Evolutionary conservation across 1,284 basidiomycete species (phyloP), one percentile per base, ranked within the genome.

Genomic region (Omphalotus olearius): DNA sequence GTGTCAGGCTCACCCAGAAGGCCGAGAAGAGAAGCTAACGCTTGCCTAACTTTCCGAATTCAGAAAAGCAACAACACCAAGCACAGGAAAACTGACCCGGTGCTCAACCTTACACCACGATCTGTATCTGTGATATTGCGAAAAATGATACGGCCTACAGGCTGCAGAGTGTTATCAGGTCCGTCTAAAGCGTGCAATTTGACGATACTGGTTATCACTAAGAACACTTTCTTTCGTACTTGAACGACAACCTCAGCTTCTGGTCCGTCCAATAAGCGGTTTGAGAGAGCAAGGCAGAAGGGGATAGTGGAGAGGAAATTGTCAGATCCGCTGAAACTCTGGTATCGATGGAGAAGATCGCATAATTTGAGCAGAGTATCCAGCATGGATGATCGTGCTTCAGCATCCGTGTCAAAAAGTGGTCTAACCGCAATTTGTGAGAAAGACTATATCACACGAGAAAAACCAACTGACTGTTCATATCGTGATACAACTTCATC

Each of bases 31-130:
- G 76, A 75, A 10, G 68, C 69, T 10, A 87, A 60, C 3, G 77
- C 72, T 56, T 71, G 72, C 6, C 82, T 83, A 48, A 47, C 9
- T 7, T 33, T 42, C 17, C 45, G 37, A 36, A n/a, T 14, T 47
- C 17, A 45, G 47, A 54, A 6, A 47, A 36, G 52, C 23, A 16
- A 13, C 39, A 30, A 33, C n/a, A n/a, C 52, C 30, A 46, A 16
- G 26, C 18, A 11, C 4, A 28, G 4, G 16, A 16, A 20, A 35
- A 30, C 76, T 56, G 62, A 89, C 88, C 88, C 88, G 47, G 87
- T 83, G 56, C 72, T 71, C 16, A 91, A 64, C 30, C 88, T 75
- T 13, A 83, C 78, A 39, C 71, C 73, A 51, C 88, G 74, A 55
- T 85, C 76, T 37, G 62, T 63, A 57, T 86, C 76, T 14, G 63